Conservation (phyloP, 768 basidiomycete genomes). For the Epithele typhae region DNA sequence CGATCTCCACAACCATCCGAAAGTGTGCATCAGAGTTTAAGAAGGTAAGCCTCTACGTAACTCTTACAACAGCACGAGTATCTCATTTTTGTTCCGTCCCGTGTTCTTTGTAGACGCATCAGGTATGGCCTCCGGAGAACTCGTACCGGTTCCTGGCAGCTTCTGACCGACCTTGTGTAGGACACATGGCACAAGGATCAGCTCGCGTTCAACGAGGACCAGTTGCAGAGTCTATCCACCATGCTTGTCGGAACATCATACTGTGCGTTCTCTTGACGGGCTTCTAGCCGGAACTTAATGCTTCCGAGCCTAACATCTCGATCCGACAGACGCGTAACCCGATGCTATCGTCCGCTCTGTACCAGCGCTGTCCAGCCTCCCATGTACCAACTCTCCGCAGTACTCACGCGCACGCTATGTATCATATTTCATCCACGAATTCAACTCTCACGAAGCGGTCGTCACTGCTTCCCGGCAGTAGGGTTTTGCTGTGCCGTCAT, state of each 20-base stretch:
- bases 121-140: constrained; percentile 18
- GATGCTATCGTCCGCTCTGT: neutral
- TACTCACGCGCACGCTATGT: neutral
- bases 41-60: constrained; percentile 46
- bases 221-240: constrained; percentile 78
- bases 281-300: no score
- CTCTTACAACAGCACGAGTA: neutral
- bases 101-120: constrained; percentile 29
- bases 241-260: constrained; percentile 91
- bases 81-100: neutral
- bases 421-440: no score
- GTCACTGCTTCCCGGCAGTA: no score
- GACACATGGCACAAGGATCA: constrained; percentile 94
- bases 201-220: constrained; percentile 82
- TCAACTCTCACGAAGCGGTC: no score
- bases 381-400: neutral
- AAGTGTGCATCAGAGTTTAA: constrained; percentile 84
- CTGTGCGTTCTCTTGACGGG: constrained; percentile 47
- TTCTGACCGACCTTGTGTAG: constrained; percentile 32
- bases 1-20: constrained; percentile 86
- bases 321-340: constrained; percentile 9
- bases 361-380: no score
- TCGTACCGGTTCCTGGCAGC: neutral
- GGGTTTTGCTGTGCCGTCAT: no score
- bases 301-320: no score